A percentile compares a stretch with the other conserved stretches of the same genome.
phyloP scores from a whole-genome alignment of 257 asterid species.

The Solanum clarkiae region DNA sequence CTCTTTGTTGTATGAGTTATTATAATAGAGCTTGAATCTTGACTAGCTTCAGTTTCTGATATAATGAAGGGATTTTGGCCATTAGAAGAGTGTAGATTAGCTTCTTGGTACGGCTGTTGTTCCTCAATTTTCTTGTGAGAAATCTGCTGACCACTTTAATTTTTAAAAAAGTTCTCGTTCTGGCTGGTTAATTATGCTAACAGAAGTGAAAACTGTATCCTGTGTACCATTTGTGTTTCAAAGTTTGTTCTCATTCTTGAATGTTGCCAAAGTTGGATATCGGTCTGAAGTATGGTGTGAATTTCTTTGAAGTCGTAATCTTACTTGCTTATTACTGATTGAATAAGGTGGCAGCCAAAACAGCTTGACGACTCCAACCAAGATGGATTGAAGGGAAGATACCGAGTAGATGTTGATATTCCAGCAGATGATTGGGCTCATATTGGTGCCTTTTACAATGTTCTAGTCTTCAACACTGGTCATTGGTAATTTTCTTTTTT shows the following conservation, averaged over 20 bases:
- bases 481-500: slow-evolving; percentile 56
- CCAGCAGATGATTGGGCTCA: slow-evolving; percentile 84
- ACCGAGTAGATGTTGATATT: slow-evolving; percentile 75
- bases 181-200: background rate
- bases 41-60: background rate
- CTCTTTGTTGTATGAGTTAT: background rate
- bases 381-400: slow-evolving; percentile 48
- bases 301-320: slow-evolving; percentile 18
- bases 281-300: background rate
- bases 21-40: background rate
- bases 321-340: slow-evolving; percentile 58
- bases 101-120: background rate
- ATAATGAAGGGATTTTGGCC: background rate
- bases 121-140: background rate
- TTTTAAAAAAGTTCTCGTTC: background rate
- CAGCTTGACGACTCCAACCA: slow-evolving; percentile 25
- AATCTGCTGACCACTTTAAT: background rate
- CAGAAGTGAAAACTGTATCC: background rate
- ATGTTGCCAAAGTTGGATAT: background rate
- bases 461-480: slow-evolving; percentile 86
- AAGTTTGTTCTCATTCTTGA: background rate
- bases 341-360: slow-evolving; percentile 69
- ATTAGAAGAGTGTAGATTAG: background rate
- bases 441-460: slow-evolving; percentile 61
- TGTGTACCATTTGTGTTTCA: background rate